Conservation (phyloP, 2,329 filamentous ascomycete genomes). For the Rasamsonia emersonii region DNA sequence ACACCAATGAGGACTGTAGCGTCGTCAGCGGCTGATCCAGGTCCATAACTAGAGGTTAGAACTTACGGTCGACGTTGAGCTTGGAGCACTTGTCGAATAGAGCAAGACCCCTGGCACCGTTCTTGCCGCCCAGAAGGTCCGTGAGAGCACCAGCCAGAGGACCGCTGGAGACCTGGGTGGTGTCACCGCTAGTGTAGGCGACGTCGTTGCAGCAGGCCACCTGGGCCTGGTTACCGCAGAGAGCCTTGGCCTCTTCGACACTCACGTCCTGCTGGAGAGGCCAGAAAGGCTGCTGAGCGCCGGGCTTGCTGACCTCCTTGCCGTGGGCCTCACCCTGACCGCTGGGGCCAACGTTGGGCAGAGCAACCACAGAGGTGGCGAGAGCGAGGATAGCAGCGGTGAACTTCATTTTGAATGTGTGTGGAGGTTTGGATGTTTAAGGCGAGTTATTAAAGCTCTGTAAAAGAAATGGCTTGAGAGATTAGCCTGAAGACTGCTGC, state of each 20-base stretch:
- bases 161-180: slow-evolving; percentile 22
- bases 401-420: slow-evolving; percentile 32
- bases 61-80: slow-evolving; percentile 25
- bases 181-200: slow-evolving; percentile 27
- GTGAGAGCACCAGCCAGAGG: slow-evolving; percentile 25
- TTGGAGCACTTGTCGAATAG: slow-evolving; percentile 36
- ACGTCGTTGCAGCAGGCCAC: slow-evolving; percentile 34
- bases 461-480: slow-evolving; percentile 12
- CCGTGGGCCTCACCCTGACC: slow-evolving; percentile 15
- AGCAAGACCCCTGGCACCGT: slow-evolving; percentile 25
- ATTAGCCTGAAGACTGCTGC: slow-evolving; percentile 15
- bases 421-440: slow-evolving; percentile 16
- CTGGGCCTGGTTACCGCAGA: slow-evolving; percentile 31
- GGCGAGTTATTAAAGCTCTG: slow-evolving; percentile 10
- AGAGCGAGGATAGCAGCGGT: slow-evolving; percentile 25
- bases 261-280: slow-evolving; percentile 23
- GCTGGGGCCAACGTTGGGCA: slow-evolving; percentile 15
- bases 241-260: slow-evolving; percentile 29
- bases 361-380: slow-evolving; percentile 24
- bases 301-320: slow-evolving; percentile 23
- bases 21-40: slow-evolving; percentile 4
- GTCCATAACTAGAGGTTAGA: too few relatives aligned
- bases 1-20: slow-evolving; percentile 20
- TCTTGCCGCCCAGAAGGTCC: slow-evolving; percentile 26
- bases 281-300: slow-evolving; percentile 26